These are phyloP conservation scores for Silybum marianum DNA, from an alignment of 129 eudicot genomes.

Conservation along the genomic window DNA sequence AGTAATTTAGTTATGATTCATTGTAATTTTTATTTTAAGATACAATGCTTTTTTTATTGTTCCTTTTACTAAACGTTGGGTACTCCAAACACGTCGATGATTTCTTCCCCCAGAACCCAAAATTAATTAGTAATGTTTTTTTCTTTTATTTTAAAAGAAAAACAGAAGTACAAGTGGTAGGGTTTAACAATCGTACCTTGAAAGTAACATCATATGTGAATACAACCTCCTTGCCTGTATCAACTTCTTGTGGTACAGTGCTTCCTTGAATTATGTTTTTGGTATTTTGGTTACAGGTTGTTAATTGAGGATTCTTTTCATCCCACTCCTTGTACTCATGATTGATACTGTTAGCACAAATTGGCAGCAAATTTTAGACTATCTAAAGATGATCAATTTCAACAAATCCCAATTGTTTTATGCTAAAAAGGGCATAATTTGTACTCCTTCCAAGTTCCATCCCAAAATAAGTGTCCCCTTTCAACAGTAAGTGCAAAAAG, in stretches of 20 bases:
- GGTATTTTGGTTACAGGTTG: conserved; percentile 71
- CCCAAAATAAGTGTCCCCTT: background rate
- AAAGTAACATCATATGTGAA: conserved; percentile 84
- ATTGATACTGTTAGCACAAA: conserved; percentile 50
- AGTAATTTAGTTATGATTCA: too few relatives aligned
- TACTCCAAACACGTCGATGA: too few relatives aligned
- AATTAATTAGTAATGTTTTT: too few relatives aligned
- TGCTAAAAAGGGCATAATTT: background rate
- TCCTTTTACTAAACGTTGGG: too few relatives aligned
- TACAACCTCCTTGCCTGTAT: conserved; percentile 57
- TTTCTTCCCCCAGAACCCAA: too few relatives aligned
- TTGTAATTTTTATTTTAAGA: too few relatives aligned
- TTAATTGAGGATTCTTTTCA: conserved; percentile 61
- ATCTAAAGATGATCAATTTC: background rate
- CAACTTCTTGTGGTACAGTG: conserved; percentile 79
- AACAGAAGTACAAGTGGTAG: background rate
- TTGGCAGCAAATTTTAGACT: conserved; percentile 11
- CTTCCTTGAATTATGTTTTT: conserved; percentile 58
- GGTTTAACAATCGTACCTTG: conserved; percentile 50
- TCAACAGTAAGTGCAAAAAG: background rate
- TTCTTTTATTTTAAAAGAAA: background rate
- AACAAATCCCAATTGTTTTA: background rate
- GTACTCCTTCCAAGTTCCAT: background rate
- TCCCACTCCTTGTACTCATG: conserved; percentile 90
- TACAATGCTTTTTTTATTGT: too few relatives aligned